These are phyloP conservation scores for Coemansia erecta DNA, from an alignment of 192 early-diverging fungal genomes.

Conservation along the genomic window DNA sequence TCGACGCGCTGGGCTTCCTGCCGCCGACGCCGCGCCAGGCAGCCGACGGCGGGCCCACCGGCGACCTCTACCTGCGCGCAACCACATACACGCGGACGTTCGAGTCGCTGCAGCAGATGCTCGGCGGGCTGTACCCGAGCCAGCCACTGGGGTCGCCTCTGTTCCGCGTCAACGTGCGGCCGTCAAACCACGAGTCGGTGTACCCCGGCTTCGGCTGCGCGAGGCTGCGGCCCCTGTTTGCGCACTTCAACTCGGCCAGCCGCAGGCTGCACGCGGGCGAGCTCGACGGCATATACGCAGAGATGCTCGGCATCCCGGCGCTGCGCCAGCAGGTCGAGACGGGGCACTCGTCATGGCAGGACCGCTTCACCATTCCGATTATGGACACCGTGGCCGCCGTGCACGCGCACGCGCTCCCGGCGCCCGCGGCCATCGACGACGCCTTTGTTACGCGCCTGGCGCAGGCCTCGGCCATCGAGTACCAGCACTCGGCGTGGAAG, in stretches of 20 bases:
- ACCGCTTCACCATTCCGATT: conserved; percentile 10
- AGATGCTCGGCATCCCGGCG: conserved; percentile 24
- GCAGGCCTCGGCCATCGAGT: conserved; percentile 18
- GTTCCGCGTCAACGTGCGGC: conserved; percentile 35
- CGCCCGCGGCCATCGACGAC: conserved; percentile 31
- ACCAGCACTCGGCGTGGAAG: conserved; percentile 17
- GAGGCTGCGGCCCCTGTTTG: conserved; percentile 18
- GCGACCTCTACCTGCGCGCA: conserved; percentile 56
- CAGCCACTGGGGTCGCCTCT: not conserved
- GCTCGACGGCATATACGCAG: conserved; percentile 17
- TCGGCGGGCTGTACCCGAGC: conserved; percentile 61
- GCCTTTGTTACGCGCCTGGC: conserved; percentile 25
- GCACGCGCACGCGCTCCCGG: conserved; percentile 28
- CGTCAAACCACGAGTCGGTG: conserved; percentile 31
- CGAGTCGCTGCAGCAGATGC: conserved; percentile 64
- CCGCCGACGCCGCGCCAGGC: conserved; percentile 16
- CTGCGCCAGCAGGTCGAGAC: conserved; percentile 16
- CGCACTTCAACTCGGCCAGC: conserved; percentile 10
- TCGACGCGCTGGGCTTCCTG: conserved; percentile 51
- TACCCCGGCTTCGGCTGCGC: conserved; percentile 27
- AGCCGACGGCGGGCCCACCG: conserved; percentile 5
- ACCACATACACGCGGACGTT: conserved; percentile 63
- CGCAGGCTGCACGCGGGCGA: conserved; percentile 11
- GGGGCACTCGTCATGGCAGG: not conserved
- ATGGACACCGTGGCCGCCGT: conserved; percentile 23